phyloP scores from a whole-genome alignment of 23 red algal species.

The Gracilaria vermiculophylla region DNA sequence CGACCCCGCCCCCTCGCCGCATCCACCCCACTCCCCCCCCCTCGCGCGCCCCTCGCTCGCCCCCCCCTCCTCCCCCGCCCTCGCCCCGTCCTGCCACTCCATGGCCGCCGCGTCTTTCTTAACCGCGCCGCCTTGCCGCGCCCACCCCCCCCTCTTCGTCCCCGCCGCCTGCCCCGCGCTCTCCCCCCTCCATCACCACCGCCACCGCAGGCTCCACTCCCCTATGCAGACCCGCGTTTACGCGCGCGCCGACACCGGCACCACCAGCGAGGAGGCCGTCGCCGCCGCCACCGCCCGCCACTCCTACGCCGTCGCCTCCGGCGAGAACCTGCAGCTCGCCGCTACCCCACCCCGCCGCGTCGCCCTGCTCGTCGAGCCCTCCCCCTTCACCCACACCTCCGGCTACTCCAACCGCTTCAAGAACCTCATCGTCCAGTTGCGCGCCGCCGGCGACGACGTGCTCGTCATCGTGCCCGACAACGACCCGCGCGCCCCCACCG shows the following conservation, averaged over 20 bases:
- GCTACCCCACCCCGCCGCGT: constrained; percentile 71
- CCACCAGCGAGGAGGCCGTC: constrained; percentile 18
- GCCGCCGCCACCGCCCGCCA: constrained; percentile 38
- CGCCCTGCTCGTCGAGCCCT: constrained; percentile 91
- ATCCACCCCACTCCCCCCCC: not conserved
- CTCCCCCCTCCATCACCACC: not conserved
- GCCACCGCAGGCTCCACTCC: not conserved
- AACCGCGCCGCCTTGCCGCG: not conserved
- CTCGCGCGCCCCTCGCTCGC: not conserved
- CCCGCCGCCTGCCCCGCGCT: not conserved
- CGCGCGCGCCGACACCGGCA: constrained; percentile 39
- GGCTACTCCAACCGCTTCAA: constrained; percentile 96
- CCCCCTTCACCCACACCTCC: constrained; percentile 92
- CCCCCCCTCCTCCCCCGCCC: not conserved
- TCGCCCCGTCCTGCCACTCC: not conserved
- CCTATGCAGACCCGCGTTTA: not conserved
- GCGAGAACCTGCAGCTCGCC: constrained; percentile 37
- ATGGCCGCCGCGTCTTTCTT: not conserved
- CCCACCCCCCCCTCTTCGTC: not conserved
- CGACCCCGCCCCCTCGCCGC: not conserved
- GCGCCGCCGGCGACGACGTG: constrained; percentile 88
- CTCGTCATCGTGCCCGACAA: constrained; percentile 92
- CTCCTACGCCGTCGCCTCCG: constrained; percentile 46
- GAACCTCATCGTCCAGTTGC: constrained; percentile 71
- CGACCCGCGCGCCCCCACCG: constrained; percentile 72